A percentile compares a stretch with the other conserved stretches of the same genome.
Evolutionary conservation across 805 yeast genomes (phyloP).

Genomic region (Lachancea quebecensis): DNA sequence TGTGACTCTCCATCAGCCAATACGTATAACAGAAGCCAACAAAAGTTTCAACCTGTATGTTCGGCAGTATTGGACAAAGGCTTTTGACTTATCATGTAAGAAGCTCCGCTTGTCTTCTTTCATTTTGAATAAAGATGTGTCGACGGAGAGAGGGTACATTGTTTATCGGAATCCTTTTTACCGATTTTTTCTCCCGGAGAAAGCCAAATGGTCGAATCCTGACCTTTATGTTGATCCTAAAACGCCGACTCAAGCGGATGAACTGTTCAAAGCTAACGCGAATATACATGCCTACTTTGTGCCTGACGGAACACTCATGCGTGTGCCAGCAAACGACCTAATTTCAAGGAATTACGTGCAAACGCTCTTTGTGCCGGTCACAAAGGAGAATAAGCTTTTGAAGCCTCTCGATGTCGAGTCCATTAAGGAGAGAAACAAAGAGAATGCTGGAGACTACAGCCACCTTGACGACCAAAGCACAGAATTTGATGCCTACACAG

Average conservation of each 20-base stretch:
- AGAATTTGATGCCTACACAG: constrained; percentile 44
- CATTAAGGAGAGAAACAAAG: constrained; percentile 31
- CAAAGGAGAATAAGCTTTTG: constrained; percentile 63
- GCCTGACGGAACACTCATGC: constrained; percentile 72
- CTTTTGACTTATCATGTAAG: constrained; percentile 48
- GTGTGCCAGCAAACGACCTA: constrained; percentile 83
- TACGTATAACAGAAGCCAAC: constrained; percentile 22
- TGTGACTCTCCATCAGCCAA: constrained; percentile 8
- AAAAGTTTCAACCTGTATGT: constrained; percentile 32
- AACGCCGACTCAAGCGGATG: constrained; percentile 38
- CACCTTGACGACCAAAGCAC: constrained; percentile 38
- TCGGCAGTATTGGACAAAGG: constrained; percentile 53
- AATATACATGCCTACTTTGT: constrained; percentile 51
- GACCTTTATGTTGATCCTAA: constrained; percentile 53
- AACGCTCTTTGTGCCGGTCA: constrained; percentile 73
- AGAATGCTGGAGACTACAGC: constrained; percentile 38
- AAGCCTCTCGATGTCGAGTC: constrained; percentile 28
- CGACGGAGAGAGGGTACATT: constrained; percentile 65
- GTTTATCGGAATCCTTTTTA: constrained; percentile 47
- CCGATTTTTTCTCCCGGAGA: constrained; percentile 34
- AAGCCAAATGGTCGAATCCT: constrained; percentile 37
- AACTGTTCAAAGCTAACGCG: constrained; percentile 38
- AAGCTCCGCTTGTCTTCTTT: constrained; percentile 75
- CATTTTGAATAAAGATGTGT: constrained; percentile 52
- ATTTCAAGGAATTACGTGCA: constrained; percentile 58